Conservation (phyloP, 2,329 filamentous ascomycete species). For the Apiospora phragmitis region DNA sequence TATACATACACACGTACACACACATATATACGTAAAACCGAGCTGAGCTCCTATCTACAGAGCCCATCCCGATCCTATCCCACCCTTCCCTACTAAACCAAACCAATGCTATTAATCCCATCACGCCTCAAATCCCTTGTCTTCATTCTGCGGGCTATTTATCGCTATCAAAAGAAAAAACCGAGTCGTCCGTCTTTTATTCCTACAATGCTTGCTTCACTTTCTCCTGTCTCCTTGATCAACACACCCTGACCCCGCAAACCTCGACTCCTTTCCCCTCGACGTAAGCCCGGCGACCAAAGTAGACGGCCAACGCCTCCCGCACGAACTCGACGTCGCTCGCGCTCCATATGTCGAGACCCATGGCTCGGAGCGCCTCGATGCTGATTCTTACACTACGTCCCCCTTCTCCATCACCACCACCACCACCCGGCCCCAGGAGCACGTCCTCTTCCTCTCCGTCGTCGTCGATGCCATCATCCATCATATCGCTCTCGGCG, state of each 20-base stretch:
- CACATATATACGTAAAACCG: background rate
- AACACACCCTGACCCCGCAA: slow-evolving; percentile 73
- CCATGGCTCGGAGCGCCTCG: slow-evolving; percentile 69
- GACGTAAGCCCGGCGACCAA: slow-evolving; percentile 61
- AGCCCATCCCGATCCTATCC: background rate
- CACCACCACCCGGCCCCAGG: slow-evolving; percentile 19
- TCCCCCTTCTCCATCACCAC: slow-evolving; percentile 36
- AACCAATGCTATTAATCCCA: background rate
- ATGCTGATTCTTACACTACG: slow-evolving; percentile 57
- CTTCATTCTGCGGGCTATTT: background rate
- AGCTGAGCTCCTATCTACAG: background rate
- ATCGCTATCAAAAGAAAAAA: background rate
- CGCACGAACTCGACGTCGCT: slow-evolving; percentile 68
- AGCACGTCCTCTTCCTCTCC: slow-evolving; percentile 31
- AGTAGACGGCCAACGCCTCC: slow-evolving; percentile 65
- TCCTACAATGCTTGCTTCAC: background rate
- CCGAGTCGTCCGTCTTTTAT: background rate
- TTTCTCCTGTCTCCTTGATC: background rate
- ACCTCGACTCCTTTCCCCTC: slow-evolving; percentile 71
- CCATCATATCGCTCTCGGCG: background rate
- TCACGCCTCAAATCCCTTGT: background rate
- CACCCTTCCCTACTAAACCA: background rate
- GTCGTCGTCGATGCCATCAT: slow-evolving; percentile 29
- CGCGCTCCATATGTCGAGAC: slow-evolving; percentile 75
- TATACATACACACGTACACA: background rate